phyloP scores from a whole-genome alignment of 768 basidiomycete genomes.

The Suillus americanus region DNA sequence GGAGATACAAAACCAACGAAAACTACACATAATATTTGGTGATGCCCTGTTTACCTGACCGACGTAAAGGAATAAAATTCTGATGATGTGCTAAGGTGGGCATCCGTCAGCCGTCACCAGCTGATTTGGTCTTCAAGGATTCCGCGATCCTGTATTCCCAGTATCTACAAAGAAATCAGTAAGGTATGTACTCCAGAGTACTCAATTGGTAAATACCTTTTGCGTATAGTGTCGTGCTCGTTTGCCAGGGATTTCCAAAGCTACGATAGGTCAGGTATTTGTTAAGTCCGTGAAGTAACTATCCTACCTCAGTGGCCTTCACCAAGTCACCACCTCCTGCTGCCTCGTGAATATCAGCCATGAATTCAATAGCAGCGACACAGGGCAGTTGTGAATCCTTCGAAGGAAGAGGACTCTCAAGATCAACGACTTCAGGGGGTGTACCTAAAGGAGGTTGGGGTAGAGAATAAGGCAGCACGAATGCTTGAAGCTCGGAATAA shows the following conservation, averaged over 20 bases:
- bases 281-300: not conserved
- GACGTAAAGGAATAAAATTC: not conserved
- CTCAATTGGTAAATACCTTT: constrained; percentile 50
- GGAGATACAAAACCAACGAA: not conserved
- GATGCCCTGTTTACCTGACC: not conserved
- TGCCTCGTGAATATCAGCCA: constrained; percentile 73
- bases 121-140: constrained; percentile 27
- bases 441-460: constrained; percentile 27
- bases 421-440: constrained; percentile 55
- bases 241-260: constrained; percentile 70
- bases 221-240: constrained; percentile 72
- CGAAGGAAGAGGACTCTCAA: constrained; percentile 73
- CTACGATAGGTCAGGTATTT: constrained; percentile 34
- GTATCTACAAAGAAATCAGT: constrained; percentile 46
- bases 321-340: constrained; percentile 47
- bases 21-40: not conserved
- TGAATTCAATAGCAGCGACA: constrained; percentile 77
- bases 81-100: constrained; percentile 20
- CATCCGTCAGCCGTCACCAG: constrained; percentile 3
- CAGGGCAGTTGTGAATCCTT: constrained; percentile 72
- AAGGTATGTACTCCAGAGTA: constrained; percentile 15
- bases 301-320: constrained; percentile 50
- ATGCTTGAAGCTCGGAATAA: constrained; percentile 52
- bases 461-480: constrained; percentile 64
- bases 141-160: constrained; percentile 75